Base-by-base conservation (phyloP, 2,329 filamentous ascomycete species). In the Amauroascus verrucosus region DNA sequence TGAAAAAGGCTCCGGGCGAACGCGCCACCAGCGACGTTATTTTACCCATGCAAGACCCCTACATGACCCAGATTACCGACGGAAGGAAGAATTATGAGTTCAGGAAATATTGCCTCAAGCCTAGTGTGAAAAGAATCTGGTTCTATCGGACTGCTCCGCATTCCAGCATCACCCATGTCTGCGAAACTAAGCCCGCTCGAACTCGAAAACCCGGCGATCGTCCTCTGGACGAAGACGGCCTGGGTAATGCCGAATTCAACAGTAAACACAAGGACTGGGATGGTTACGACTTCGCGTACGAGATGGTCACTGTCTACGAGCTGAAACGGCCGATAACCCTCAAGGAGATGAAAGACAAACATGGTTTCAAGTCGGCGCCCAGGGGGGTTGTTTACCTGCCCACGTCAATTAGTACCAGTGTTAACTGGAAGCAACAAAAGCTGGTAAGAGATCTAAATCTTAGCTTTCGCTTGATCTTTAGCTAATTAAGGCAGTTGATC, bases 351-450 rank as follows among this genome's bases (percentile, higher is more conserved):
- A 58, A 24, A 59, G 47, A 75, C 57, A 73, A 79, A 52, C 77
- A 78, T 59, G 74, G 78, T 51, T 75, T 81, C 68, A 77, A 80
- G 62, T 80, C 28, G 5, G 54, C 54, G 16, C 43, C 43, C 5
- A 46, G 43, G 20, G 43, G 43, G 43, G 22, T 48, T 20, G 45
- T 48, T 26, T 48, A 48, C 14, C 22, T 54, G 40, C 45, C 38
- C 11, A 47, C 18, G 45, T 54, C 51, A 18, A 54, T 54, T 8
- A 53, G 30, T 32, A 13, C 33, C 20, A 13, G 2, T 35, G 40
- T 56, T 38, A 32, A 49, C 40, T 57, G 55, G 52, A 24, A 50
- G 14, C 22, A 55, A 28, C 53, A 57, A 41, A 57, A 32, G 33
- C 33, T 35, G 33, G 33, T 35, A 43, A 35, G 33, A 3, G 33